phyloP scores from a whole-genome alignment of 148 eudicot genomes.

The Pouteria glomerata region DNA sequence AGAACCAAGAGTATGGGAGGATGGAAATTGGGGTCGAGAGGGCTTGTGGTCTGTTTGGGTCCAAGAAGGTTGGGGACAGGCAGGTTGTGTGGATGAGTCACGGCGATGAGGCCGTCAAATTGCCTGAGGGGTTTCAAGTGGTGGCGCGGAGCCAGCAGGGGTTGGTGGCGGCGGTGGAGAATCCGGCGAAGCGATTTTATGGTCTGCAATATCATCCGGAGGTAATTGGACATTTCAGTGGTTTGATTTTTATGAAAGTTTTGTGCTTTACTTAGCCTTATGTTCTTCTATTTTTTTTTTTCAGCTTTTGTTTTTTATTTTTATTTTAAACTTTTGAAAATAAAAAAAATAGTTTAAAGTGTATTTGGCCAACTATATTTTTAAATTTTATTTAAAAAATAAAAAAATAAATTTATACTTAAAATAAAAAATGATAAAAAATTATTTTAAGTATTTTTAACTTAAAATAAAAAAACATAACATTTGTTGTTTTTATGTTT shows the following conservation, averaged over 20 bases:
- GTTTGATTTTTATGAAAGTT: background rate
- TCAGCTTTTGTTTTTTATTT: too few species aligned
- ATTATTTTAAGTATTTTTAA: too few species aligned
- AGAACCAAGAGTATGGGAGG: conserved; percentile 90
- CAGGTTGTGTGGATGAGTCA: conserved; percentile 99
- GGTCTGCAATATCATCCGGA: conserved; percentile 98
- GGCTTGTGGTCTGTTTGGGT: conserved; percentile 49
- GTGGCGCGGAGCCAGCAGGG: conserved; percentile 81
- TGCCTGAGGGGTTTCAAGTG: conserved; percentile 84
- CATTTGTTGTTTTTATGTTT: too few species aligned
- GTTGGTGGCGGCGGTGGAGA: conserved; percentile 77
- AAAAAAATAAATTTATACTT: too few species aligned
- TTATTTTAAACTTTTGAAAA: too few species aligned
- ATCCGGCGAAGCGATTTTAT: conserved; percentile 51
- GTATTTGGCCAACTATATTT: too few species aligned
- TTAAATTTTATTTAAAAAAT: too few species aligned
- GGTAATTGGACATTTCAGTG: conserved; percentile 40
- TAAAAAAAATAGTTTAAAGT: too few species aligned
- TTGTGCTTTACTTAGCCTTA: too few species aligned
- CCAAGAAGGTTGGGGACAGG: conserved; percentile 47
- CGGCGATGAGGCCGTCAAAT: conserved; percentile 73
- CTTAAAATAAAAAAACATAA: too few species aligned
- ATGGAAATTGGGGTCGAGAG: conserved; percentile 76
- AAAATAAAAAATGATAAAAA: too few species aligned
- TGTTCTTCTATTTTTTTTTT: too few species aligned